Conservation (phyloP, 306 rosid species). For the Fragaria iinumae region DNA sequence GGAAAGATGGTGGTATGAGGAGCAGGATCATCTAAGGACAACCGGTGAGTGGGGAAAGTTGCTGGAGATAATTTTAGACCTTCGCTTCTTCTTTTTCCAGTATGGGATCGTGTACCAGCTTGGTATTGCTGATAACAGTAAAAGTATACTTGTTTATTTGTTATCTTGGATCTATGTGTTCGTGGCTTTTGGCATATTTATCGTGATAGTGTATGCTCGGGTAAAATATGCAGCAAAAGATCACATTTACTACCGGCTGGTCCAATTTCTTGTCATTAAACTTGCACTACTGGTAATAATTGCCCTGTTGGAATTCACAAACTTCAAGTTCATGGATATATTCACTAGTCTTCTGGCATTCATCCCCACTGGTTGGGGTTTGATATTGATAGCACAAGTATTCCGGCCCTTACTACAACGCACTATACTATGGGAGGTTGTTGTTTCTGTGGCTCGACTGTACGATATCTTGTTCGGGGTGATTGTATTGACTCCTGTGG, state of each 20-base stretch:
- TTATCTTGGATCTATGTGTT: slow-evolving; percentile 78
- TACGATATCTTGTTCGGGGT: slow-evolving; percentile 78
- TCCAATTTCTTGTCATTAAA: slow-evolving; percentile 58
- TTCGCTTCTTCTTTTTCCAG: slow-evolving; percentile 81
- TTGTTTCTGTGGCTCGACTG: slow-evolving; percentile 64
- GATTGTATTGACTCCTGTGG: slow-evolving; percentile 72
- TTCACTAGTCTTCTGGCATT: slow-evolving; percentile 81
- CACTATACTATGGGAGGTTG: slow-evolving; percentile 51
- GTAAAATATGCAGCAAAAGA: slow-evolving; percentile 52
- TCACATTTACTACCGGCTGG: slow-evolving; percentile 77
- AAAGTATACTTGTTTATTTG: slow-evolving; percentile 63
- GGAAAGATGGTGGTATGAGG: slow-evolving; percentile 98
- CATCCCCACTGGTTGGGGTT: slow-evolving; percentile 91
- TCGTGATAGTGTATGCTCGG: slow-evolving; percentile 60
- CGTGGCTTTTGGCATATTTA: slow-evolving; percentile 50
- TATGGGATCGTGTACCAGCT: slow-evolving; percentile 76
- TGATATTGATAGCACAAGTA: slow-evolving; percentile 77
- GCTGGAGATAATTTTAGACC: slow-evolving; percentile 69
- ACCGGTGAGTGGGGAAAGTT: slow-evolving; percentile 81
- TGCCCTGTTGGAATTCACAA: slow-evolving; percentile 64
- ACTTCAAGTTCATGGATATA: slow-evolving; percentile 51
- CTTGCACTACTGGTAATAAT: slow-evolving; percentile 48
- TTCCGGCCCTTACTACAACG: slow-evolving; percentile 52
- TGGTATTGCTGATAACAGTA: slow-evolving; percentile 62
- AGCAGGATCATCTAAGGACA: slow-evolving; percentile 71